phyloP scores from a whole-genome alignment of 2,329 filamentous ascomycete species.

The Ophiosphaerella narmari region DNA sequence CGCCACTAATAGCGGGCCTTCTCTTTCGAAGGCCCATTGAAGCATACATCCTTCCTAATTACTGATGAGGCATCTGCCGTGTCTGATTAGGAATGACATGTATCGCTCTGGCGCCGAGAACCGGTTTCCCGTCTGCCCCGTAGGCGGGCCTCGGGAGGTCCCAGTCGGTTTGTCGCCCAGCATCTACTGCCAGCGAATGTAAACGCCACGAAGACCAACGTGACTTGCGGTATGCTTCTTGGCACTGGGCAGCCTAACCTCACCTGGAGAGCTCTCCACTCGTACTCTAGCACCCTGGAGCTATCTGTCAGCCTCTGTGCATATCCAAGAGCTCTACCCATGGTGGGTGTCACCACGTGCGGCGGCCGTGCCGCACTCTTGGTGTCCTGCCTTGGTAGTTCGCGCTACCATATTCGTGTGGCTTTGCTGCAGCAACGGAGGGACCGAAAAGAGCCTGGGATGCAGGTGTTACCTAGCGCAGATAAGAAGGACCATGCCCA shows the following conservation, averaged over 20 bases:
- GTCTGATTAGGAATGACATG: slow-evolving; percentile 14
- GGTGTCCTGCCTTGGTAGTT: slow-evolving; percentile 8
- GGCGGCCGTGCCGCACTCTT: slow-evolving; percentile 20
- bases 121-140: not conserved
- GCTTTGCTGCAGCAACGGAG: slow-evolving; percentile 8
- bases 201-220: slow-evolving; percentile 17
- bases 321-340: slow-evolving; percentile 11
- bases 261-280: slow-evolving; percentile 8
- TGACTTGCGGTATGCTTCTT: slow-evolving; percentile 17
- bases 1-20: too few species aligned
- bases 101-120: slow-evolving; percentile 3
- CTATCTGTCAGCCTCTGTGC: slow-evolving; percentile 10
- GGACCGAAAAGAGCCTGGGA: slow-evolving; percentile 9
- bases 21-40: not conserved
- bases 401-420: slow-evolving; percentile 14
- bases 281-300: slow-evolving; percentile 3
- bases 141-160: slow-evolving; percentile 10
- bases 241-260: slow-evolving; percentile 26
- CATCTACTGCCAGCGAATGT: slow-evolving; percentile 13
- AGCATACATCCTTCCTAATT: not conserved
- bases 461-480: slow-evolving; percentile 3
- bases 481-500: slow-evolving; percentile 30
- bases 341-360: slow-evolving; percentile 33
- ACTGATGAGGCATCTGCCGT: too few species aligned
- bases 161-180: slow-evolving; percentile 4